Evolutionary conservation across 106 monocot species (phyloP).

Genomic region (Allium sativum): DNA sequence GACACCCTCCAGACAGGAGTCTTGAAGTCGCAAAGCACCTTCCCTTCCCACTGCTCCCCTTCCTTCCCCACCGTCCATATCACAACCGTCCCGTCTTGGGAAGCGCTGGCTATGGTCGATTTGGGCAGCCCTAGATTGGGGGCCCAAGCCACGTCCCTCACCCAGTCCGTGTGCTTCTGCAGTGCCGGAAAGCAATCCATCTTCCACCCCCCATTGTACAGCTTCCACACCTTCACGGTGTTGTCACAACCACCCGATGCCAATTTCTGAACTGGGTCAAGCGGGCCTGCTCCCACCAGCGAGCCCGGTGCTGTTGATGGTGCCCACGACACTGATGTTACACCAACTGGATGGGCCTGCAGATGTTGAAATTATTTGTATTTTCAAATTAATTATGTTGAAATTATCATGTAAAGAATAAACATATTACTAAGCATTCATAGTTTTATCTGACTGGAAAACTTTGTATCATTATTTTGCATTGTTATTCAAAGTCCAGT

Average conservation of each 20-base stretch:
- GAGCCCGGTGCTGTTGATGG: constrained; percentile 17
- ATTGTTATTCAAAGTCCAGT: too few relatives aligned
- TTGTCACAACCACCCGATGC: constrained; percentile 25
- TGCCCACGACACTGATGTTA: constrained; percentile 24
- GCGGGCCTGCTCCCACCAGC: constrained; percentile 12
- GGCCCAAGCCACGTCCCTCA: constrained; percentile 27
- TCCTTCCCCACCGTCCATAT: constrained; percentile 26
- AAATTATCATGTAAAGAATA: too few relatives aligned
- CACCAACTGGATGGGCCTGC: constrained; percentile 27
- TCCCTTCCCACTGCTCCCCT: constrained; percentile 31
- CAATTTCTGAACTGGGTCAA: constrained; percentile 16
- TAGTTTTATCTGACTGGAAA: too few relatives aligned
- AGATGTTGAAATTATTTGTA: too few relatives aligned
- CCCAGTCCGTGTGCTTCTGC: constrained; percentile 25
- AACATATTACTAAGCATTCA: too few relatives aligned
- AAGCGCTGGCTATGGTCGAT: constrained; percentile 23
- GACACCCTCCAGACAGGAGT: constrained; percentile 15
- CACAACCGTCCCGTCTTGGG: constrained; percentile 24
- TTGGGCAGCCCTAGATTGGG: constrained; percentile 25
- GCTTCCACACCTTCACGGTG: constrained; percentile 24
- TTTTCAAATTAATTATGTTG: too few relatives aligned
- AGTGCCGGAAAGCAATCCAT: constrained; percentile 29
- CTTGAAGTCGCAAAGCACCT: constrained; percentile 17
- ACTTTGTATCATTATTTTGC: too few relatives aligned
- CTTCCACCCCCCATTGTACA: constrained; percentile 19